Evolutionary conservation across 352 stramenopile species (phyloP).

Genomic region (Lagenidium sp.): DNA sequence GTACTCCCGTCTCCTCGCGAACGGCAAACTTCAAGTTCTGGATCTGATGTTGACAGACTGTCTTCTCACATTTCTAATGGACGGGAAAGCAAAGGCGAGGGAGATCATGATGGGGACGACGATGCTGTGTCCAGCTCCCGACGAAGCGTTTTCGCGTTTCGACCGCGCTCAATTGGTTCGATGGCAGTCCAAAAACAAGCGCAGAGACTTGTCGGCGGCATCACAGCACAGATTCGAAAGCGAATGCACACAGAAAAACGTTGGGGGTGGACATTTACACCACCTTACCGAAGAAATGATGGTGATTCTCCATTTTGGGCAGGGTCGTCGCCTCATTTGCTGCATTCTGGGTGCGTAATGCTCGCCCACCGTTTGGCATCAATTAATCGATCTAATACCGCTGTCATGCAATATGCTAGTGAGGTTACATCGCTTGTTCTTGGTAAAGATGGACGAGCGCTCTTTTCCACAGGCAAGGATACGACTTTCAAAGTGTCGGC

Average conservation of each 20-base stretch:
- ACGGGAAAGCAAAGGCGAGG: no score
- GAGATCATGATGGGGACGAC: background rate
- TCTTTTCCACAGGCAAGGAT: constrained; percentile 70
- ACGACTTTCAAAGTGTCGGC: constrained; percentile 73
- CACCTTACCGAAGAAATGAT: constrained; percentile 16
- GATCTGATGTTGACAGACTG: constrained; percentile 9
- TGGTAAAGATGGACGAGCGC: constrained; percentile 41
- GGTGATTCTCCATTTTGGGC: constrained; percentile 46
- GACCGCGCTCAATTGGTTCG: constrained; percentile 21
- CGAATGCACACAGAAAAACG: constrained; percentile 61
- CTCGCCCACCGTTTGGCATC: no score
- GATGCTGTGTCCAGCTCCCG: constrained; percentile 13
- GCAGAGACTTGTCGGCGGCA: constrained; percentile 57
- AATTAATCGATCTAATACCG: no score
- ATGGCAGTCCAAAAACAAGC: no score
- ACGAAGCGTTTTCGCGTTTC: constrained; percentile 70
- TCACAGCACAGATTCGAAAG: constrained; percentile 68
- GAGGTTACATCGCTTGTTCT: constrained; percentile 66
- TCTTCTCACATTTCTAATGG: no score
- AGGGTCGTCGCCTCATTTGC: constrained; percentile 50
- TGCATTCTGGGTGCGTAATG: no score
- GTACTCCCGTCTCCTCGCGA: constrained; percentile 34
- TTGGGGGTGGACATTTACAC: constrained; percentile 66
- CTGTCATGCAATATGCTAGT: no score
- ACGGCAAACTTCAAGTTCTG: constrained; percentile 6